Conservation (phyloP, 2,329 filamentous ascomycete species). For the Penicillium sp. region DNA sequence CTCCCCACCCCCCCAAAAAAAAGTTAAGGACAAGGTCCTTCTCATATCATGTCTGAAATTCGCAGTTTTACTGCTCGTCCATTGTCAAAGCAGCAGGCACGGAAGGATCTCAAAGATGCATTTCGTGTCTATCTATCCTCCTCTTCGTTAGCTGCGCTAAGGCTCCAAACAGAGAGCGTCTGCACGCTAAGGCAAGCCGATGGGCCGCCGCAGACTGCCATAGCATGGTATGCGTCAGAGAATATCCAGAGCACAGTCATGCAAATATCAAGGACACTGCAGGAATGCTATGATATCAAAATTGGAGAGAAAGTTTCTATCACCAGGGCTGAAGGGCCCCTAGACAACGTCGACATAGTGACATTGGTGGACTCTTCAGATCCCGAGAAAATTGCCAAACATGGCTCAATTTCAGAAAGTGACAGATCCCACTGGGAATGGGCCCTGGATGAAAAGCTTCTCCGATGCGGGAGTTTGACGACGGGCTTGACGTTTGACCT, state of each 20-base stretch:
- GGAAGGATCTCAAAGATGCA: conserved; percentile 52
- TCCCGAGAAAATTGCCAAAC: conserved; percentile 36
- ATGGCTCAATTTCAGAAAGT: conserved; percentile 33
- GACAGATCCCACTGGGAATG: conserved; percentile 50
- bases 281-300: conserved; percentile 69
- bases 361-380: conserved; percentile 59
- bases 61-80: conserved; percentile 54
- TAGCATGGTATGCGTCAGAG: conserved; percentile 61
- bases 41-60: conserved; percentile 34
- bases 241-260: conserved; percentile 66
- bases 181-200: conserved; percentile 44
- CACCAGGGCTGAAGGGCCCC: conserved; percentile 48
- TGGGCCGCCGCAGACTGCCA: conserved; percentile 52
- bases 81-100: conserved; percentile 48
- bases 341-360: conserved; percentile 58
- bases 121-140: conserved; percentile 59
- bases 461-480: conserved; percentile 64
- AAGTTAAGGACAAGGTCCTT: neutral
- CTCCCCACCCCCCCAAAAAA: too few species aligned
- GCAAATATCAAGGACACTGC: conserved; percentile 70
- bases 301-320: conserved; percentile 68
- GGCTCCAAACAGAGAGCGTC: conserved; percentile 57
- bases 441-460: conserved; percentile 44
- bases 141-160: conserved; percentile 54
- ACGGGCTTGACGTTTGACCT: conserved; percentile 69